A percentile compares a stretch with the other conserved stretches of the same genome.
These are phyloP conservation scores for Teratosphaeria epicoccoides DNA, from an alignment of 2,329 filamentous ascomycete species.

Conservation along the genomic window DNA sequence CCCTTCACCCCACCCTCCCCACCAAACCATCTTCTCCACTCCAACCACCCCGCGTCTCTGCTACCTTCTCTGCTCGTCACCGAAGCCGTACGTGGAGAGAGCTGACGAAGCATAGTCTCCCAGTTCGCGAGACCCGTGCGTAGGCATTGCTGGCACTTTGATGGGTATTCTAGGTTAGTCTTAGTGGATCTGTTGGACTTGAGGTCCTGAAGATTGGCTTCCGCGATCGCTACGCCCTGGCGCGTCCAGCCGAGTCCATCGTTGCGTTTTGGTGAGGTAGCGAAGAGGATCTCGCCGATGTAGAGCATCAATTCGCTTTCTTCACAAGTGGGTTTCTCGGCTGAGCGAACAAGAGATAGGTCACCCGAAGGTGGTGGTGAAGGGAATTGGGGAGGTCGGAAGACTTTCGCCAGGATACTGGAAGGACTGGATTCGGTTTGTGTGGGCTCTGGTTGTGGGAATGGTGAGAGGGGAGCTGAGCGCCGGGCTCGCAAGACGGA, in stretches of 20 bases:
- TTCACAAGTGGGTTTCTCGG: conserved; percentile 54
- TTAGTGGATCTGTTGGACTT: conserved; percentile 5
- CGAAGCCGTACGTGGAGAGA: conserved; percentile 34
- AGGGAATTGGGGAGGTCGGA: conserved; percentile 47
- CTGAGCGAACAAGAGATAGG: conserved; percentile 50
- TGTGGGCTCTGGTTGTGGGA: conserved; percentile 15
- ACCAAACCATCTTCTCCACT: conserved; percentile 19
- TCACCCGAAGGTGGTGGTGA: conserved; percentile 60
- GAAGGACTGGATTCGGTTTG: conserved; percentile 11
- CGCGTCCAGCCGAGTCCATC: conserved; percentile 79
- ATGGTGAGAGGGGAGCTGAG: conserved; percentile 38
- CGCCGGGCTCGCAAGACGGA: conserved; percentile 73
- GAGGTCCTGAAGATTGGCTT: conserved; percentile 37
- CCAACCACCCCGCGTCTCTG: conserved; percentile 11
- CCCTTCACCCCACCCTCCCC: conserved; percentile 11
- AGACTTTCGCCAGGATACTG: conserved; percentile 4
- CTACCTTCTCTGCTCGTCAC: conserved; percentile 27
- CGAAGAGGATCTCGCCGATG: conserved; percentile 86
- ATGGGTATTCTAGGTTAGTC: conserved; percentile 29
- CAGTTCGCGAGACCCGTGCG: conserved; percentile 69
- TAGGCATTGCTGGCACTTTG: conserved; percentile 67
- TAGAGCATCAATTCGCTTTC: conserved; percentile 81
- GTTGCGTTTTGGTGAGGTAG: conserved; percentile 42
- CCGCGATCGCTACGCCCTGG: conserved; percentile 72
- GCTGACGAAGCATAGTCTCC: conserved; percentile 63